Evolutionary conservation across 140 eudicot species (phyloP).

Genomic region (Anethum foeniculum): DNA sequence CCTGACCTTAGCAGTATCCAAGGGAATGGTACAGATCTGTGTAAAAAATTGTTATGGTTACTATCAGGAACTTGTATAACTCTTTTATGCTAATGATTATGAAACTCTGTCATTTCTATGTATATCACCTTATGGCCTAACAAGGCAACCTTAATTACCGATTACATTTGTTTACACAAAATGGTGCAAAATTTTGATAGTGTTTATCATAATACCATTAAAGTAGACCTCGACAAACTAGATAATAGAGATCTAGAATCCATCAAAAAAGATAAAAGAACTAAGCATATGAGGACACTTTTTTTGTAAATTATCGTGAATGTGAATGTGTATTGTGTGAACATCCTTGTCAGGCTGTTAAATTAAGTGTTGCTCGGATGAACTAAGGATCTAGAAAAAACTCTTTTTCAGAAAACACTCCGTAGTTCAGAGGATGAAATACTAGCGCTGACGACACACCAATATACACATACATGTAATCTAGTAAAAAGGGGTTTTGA

Average conservation of each 20-base stretch:
- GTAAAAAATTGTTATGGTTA: background rate
- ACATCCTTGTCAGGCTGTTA: background rate
- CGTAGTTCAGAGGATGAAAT: background rate
- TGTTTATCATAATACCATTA: background rate
- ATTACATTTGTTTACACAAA: background rate
- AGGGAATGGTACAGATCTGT: constrained; percentile 78
- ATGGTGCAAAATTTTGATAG: background rate
- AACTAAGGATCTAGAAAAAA: background rate
- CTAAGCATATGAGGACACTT: background rate
- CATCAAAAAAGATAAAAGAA: background rate
- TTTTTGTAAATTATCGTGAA: background rate
- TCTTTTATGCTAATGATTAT: background rate
- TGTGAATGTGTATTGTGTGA: background rate
- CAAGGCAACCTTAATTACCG: background rate
- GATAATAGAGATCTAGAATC: background rate
- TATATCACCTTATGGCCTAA: background rate
- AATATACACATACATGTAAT: background rate
- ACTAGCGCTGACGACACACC: background rate
- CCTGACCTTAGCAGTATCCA: constrained; percentile 94
- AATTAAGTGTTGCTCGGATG: too few species aligned
- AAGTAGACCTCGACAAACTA: background rate
- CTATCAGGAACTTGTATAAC: background rate
- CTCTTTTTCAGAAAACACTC: background rate
- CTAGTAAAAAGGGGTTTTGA: background rate
- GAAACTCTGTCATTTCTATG: background rate